phyloP scores from a whole-genome alignment of 352 stramenopile genomes.

The Globisporangium carolinianum region DNA sequence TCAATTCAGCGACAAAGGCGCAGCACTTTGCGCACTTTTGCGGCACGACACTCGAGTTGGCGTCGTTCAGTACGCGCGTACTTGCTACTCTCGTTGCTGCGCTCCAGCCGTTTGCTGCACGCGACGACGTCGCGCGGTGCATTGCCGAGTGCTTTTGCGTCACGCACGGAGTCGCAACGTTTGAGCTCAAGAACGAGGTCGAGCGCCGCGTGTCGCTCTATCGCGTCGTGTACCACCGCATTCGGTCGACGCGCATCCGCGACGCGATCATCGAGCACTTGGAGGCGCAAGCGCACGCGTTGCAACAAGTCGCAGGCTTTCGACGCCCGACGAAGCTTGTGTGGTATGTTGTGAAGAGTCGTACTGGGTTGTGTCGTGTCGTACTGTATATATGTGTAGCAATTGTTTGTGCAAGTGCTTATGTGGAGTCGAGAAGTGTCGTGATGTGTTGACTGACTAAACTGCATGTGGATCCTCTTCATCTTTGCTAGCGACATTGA shows the following conservation, averaged over 20 bases:
- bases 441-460: too few species aligned
- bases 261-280: constrained; percentile 60
- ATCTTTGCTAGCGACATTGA: constrained; percentile 56
- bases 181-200: constrained; percentile 64
- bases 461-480: too few species aligned
- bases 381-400: background rate
- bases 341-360: constrained; percentile 30
- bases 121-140: constrained; percentile 40
- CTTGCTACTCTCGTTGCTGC: constrained; percentile 45
- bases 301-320: constrained; percentile 27
- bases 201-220: constrained; percentile 64
- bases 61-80: constrained; percentile 25
- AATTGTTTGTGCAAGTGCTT: too few species aligned
- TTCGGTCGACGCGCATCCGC: constrained; percentile 33
- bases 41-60: constrained; percentile 27
- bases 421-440: too few species aligned
- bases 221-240: constrained; percentile 58
- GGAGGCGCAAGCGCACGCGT: constrained; percentile 33
- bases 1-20: constrained; percentile 70
- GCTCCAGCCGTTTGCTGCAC: constrained; percentile 45
- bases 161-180: constrained; percentile 25
- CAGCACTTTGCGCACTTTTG: constrained; percentile 69
- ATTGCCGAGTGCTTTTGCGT: constrained; percentile 53
- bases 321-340: constrained; percentile 54
- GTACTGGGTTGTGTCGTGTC: background rate